phyloP scores from a whole-genome alignment of 2,329 filamentous ascomycete genomes.

The Colletotrichum simmondsii region DNA sequence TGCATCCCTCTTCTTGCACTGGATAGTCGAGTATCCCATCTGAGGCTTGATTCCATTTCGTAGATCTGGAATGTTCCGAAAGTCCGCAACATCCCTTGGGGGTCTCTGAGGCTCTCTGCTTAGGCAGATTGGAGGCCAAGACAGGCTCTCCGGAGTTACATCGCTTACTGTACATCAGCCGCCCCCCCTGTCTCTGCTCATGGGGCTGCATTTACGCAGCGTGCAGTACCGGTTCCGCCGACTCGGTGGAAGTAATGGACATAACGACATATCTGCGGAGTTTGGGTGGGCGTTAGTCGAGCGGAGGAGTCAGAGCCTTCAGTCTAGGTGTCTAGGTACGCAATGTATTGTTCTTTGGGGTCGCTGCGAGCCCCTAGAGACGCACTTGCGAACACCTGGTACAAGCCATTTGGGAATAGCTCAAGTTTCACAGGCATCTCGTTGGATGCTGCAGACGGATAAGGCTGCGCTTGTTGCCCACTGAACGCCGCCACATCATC shows the following conservation, averaged over 20 bases:
- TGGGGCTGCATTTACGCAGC: background rate
- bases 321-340: background rate
- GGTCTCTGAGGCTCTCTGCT: conserved; percentile 16
- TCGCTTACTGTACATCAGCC: conserved; percentile 17
- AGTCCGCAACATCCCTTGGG: conserved; percentile 29
- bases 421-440: conserved; percentile 16
- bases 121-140: background rate
- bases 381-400: background rate
- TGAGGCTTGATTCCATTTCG: background rate
- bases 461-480: conserved; percentile 31
- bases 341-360: conserved; percentile 1
- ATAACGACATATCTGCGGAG: conserved; percentile 20
- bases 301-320: conserved; percentile 4
- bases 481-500: conserved; percentile 29
- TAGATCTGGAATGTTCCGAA: conserved; percentile 21
- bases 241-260: conserved; percentile 26
- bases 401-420: conserved; percentile 10
- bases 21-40: background rate
- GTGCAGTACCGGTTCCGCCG: conserved; percentile 29
- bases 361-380: conserved; percentile 13
- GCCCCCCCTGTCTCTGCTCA: conserved; percentile 1
- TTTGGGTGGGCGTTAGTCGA: conserved; percentile 18
- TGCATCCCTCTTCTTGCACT: background rate
- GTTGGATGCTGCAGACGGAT: conserved; percentile 27
- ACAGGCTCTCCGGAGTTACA: background rate